Base-by-base conservation (phyloP, 352 stramenopile species). In the Globisporangium parvum region DNA sequence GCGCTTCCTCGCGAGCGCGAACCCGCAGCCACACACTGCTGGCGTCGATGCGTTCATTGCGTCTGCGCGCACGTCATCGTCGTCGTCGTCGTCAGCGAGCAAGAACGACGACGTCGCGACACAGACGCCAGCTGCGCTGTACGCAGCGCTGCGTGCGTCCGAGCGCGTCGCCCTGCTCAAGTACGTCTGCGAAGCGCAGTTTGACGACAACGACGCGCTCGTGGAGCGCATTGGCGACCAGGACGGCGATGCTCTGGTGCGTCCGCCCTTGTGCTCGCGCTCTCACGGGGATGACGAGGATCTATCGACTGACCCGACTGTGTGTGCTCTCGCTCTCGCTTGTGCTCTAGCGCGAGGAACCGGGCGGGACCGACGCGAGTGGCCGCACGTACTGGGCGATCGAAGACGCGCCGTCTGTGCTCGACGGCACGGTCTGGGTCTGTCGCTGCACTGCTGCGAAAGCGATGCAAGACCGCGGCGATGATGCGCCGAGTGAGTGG, bases 121-220 rank as follows among this genome's bases (percentile, higher is more conserved):
- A 59, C 61, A 47, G 33, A 71, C 51, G 62, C 42, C 50, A 0
- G 37, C 37, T 4, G 37, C 18, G 50, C 67, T 80, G 45, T 88
- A 89, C 53, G 75, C 71, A 35, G 60, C 77, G 14, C 57, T 84
- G 1, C 47, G 64, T 24, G 55, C 84, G 2, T 54, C 57, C 1
- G 66, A 85, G 14, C 69, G 73, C 23, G 63, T 88, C 18, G 53
- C 66, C 3, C 60, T 88, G 8, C 55, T 90, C 35, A 88, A 88
- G 44, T 71, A 75, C 21, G 33, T 88, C 17, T 90, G 77, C 28
- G 77, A 90, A 53, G 60, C 69, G 26, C 77, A 88, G 44, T 88
- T 87, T 35, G 77, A 88, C 52, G 67, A 73, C 53, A 90, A 88
- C 52, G 72, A 84, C 39, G 40, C 58, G 33, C 67, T 88, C 8